These are phyloP conservation scores for Podospora pseudocomata DNA, from an alignment of 495 filamentous ascomycete species.

Conservation along the genomic window DNA sequence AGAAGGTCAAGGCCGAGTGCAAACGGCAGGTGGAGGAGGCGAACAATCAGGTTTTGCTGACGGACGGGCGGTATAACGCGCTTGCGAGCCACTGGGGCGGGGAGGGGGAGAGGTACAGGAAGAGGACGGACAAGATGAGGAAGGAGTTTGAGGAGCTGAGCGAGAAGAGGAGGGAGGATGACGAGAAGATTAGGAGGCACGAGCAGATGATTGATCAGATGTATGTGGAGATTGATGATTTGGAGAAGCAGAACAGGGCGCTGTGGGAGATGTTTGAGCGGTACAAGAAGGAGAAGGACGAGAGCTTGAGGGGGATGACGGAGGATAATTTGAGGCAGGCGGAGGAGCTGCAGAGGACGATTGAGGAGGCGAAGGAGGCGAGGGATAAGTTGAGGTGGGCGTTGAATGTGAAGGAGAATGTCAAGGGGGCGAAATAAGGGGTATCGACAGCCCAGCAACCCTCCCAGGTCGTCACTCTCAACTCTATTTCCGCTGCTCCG, in stretches of 20 bases:
- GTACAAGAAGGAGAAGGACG: slow-evolving; percentile 63
- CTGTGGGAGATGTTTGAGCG: slow-evolving; percentile 54
- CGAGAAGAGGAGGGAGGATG: slow-evolving; percentile 51
- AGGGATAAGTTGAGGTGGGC: slow-evolving; percentile 67
- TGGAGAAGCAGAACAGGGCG: slow-evolving; percentile 57
- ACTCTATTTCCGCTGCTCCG: background rate
- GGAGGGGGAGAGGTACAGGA: slow-evolving; percentile 57
- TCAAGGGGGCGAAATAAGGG: slow-evolving; percentile 47
- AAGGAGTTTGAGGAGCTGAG: slow-evolving; percentile 46
- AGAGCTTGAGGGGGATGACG: slow-evolving; percentile 54
- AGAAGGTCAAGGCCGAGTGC: slow-evolving; percentile 57
- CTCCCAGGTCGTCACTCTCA: background rate
- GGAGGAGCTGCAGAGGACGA: slow-evolving; percentile 49
- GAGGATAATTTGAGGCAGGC: slow-evolving; percentile 52
- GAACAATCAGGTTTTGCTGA: slow-evolving; percentile 50
- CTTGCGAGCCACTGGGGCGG: slow-evolving; percentile 63
- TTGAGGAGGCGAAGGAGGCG: slow-evolving; percentile 59
- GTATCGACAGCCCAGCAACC: background rate
- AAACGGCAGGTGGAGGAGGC: slow-evolving; percentile 61
- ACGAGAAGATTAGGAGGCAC: slow-evolving; percentile 54
- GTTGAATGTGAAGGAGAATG: slow-evolving; percentile 58
- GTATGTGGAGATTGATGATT: slow-evolving; percentile 58
- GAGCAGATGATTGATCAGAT: slow-evolving; percentile 67
- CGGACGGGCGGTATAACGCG: slow-evolving; percentile 66
- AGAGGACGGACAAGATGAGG: slow-evolving; percentile 52